A percentile compares a stretch with the other conserved stretches of the same genome.
Conservation (phyloP, 192 early-diverging fungal genomes). For the Coemansia sp. region DNA sequence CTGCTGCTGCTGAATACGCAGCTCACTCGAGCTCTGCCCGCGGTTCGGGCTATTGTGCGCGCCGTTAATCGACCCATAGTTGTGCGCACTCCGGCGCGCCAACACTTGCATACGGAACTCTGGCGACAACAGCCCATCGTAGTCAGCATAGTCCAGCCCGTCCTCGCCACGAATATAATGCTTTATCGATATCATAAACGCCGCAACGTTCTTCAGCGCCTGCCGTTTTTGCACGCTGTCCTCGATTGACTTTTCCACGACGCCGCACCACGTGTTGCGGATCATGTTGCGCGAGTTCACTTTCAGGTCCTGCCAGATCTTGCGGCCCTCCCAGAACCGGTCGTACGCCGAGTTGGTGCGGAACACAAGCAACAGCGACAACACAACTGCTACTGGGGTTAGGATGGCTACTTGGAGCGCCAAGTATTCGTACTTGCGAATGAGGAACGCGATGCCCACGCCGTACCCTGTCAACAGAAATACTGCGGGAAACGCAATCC, state of each 20-base stretch:
- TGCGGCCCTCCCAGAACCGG: conserved; percentile 86
- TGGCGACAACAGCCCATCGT: conserved; percentile 59
- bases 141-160: conserved; percentile 67
- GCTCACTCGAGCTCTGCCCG: background rate
- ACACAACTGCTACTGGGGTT: conserved; percentile 52
- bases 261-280: conserved; percentile 74
- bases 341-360: conserved; percentile 65
- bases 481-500: conserved; percentile 38
- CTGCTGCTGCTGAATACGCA: conserved; percentile 19
- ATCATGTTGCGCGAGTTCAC: conserved; percentile 73
- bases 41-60: conserved; percentile 13
- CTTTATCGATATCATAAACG: conserved; percentile 78
- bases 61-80: conserved; percentile 37
- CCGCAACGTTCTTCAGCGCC: conserved; percentile 77
- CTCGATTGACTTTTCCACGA: conserved; percentile 57
- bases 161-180: conserved; percentile 80
- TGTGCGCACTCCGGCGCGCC: conserved; percentile 23
- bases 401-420: conserved; percentile 43
- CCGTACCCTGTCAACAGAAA: conserved; percentile 47
- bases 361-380: conserved; percentile 60
- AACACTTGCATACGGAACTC: conserved; percentile 48
- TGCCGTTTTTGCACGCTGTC: conserved; percentile 57
- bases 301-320: conserved; percentile 73
- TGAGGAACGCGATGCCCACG: conserved; percentile 50
- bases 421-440: conserved; percentile 28